Evolutionary conservation across 768 basidiomycete genomes (phyloP).

Genomic region (Suillus lakei): DNA sequence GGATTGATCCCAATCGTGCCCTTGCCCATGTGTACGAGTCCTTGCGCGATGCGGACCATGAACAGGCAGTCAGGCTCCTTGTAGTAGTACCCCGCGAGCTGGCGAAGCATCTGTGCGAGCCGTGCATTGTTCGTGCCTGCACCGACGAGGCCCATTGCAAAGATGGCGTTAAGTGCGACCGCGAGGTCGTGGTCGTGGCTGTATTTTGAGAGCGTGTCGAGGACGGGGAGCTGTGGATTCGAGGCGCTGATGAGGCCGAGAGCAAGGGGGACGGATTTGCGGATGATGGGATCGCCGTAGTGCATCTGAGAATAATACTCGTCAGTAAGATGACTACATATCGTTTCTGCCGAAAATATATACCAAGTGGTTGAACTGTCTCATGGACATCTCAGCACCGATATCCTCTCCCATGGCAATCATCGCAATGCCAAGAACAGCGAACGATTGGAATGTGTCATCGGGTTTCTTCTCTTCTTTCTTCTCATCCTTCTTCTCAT

Average conservation of each 20-base stretch:
- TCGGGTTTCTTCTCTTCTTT: constrained; percentile 50
- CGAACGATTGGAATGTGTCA: constrained; percentile 89
- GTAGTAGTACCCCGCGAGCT: constrained; percentile 96
- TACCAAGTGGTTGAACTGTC: constrained; percentile 97
- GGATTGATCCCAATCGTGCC: constrained; percentile 97
- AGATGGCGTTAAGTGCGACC: constrained; percentile 96
- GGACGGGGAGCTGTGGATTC: constrained; percentile 91
- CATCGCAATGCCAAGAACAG: constrained; percentile 93
- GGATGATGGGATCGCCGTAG: constrained; percentile 92
- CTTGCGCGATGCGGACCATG: constrained; percentile 94
- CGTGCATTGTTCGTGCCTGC: constrained; percentile 99
- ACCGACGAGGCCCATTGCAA: constrained; percentile 98
- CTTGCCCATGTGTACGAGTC: constrained; percentile 99
- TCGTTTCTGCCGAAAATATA: constrained; percentile 27
- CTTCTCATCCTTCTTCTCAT: constrained; percentile 52
- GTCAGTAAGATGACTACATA: constrained; percentile 18
- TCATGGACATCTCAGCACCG: constrained; percentile 95
- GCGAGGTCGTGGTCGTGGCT: constrained; percentile 98
- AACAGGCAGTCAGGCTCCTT: constrained; percentile 98
- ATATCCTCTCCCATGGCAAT: constrained; percentile 90
- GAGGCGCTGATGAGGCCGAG: constrained; percentile 94
- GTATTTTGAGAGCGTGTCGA: constrained; percentile 98
- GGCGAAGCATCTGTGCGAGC: constrained; percentile 95
- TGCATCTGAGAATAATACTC: constrained; percentile 75
- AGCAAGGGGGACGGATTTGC: constrained; percentile 92